Base-by-base conservation (phyloP, 2,329 filamentous ascomycete genomes). In the Xylaria arbuscula region DNA sequence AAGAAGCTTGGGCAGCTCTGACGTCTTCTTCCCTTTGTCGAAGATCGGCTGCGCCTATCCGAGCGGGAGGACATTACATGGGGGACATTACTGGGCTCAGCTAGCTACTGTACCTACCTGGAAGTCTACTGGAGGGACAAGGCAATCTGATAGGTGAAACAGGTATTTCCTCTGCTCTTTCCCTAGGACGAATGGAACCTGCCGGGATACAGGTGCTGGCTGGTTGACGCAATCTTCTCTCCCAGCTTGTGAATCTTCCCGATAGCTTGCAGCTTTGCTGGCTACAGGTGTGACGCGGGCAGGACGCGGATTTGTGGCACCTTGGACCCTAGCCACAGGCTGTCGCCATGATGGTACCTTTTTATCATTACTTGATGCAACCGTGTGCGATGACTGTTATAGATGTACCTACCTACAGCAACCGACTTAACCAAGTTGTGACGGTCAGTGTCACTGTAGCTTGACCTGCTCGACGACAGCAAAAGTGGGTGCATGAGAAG, bases 1-100 rank as follows among this genome's bases (percentile, higher is more conserved):
- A 32, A 42, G 11, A 51, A 36, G 50, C 40, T 64, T 48, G 54
- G 55, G 15, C 48, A 50, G 19, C 69, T 67, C 61, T 71, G 69
- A 71, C 69, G 69, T 71, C 64, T 67, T 28, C 64, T 67, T 70
- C 11, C 32, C 64, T 67, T 67, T 67, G 57, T 60, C 22, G 6
- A 34, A 19, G 36, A 17, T 34, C 28, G 48, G 48, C 40, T 47
- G 24, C 59, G 13, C 19, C 54, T 62, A 54, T 45, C 50, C 34
- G 48, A 54, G 28, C 40, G 13, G 15, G 2, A 28, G 28, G 28
- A 28, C 5, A 28, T 28, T 28, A 28, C 28, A 28, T 28, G 28
- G 28, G 28, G 28, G 11, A 13, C 15, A 34, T 13, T 32, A 45
- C 19, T 54, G 11, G n/a, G 28, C 42, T 48, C 15, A 11, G 34